These are phyloP conservation scores for Aquilaria malaccensis DNA, from an alignment of 345 rosid genomes.

Conservation along the genomic window DNA sequence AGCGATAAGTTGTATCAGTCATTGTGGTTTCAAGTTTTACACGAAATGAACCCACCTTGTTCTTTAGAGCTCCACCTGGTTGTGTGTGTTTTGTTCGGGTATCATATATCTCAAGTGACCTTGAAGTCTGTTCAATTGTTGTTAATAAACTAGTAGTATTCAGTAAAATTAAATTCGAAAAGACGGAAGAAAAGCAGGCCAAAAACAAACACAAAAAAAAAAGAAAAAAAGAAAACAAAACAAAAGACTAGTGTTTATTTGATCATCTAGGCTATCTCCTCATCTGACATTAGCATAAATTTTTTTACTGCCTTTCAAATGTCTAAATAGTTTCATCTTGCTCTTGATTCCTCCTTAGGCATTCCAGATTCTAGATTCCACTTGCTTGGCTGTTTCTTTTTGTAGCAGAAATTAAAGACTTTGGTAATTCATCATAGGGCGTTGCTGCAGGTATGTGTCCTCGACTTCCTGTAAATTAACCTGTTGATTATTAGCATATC, in stretches of 20 bases:
- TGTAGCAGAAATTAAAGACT: not conserved
- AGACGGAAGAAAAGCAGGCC: too few relatives aligned
- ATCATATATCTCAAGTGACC: not conserved
- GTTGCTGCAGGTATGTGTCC: slow-evolving; percentile 10
- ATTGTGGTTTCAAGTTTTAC: not conserved
- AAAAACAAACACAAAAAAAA: too few relatives aligned
- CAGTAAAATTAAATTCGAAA: too few relatives aligned
- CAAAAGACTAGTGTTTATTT: too few relatives aligned
- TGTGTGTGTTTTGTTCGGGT: slow-evolving; percentile 5
- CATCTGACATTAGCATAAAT: too few relatives aligned
- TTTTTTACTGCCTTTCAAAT: too few relatives aligned
- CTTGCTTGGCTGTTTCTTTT: not conserved
- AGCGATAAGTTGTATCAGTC: slow-evolving; percentile 33
- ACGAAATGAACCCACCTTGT: not conserved
- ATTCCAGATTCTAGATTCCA: not conserved
- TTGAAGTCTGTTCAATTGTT: too few relatives aligned
- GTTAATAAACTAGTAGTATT: too few relatives aligned
- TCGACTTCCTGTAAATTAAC: slow-evolving; percentile 6
- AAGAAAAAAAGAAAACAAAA: too few relatives aligned
- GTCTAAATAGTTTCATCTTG: too few relatives aligned
- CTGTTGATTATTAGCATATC: not conserved
- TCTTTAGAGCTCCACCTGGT: not conserved
- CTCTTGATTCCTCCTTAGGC: too few relatives aligned
- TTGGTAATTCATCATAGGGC: slow-evolving; percentile 11
- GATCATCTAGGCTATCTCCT: too few relatives aligned